phyloP scores from a whole-genome alignment of 129 eudicot species.

The Flaveria bidentis region DNA sequence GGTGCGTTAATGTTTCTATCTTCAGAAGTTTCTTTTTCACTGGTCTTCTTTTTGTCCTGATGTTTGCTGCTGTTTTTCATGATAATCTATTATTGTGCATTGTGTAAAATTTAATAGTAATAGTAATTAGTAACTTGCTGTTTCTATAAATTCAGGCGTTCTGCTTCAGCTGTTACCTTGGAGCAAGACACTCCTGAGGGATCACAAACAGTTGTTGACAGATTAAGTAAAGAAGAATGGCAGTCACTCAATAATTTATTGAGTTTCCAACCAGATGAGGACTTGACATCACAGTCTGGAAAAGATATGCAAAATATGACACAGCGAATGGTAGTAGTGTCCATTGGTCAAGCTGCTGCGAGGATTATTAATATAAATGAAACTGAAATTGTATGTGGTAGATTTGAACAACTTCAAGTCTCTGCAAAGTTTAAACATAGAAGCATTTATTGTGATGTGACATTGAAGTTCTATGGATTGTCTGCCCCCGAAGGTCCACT shows the following conservation, averaged over 20 bases:
- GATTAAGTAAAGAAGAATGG: constrained; percentile 96
- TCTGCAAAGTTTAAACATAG: constrained; percentile 80
- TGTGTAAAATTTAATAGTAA: constrained; percentile 16
- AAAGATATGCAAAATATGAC: constrained; percentile 81
- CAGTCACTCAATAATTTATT: constrained; percentile 84
- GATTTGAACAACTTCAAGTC: constrained; percentile 86
- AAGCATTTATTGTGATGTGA: constrained; percentile 79
- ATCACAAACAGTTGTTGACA: constrained; percentile 48
- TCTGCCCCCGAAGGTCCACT: constrained; percentile 96
- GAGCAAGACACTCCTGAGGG: constrained; percentile 53
- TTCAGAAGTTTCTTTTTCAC: constrained; percentile 1
- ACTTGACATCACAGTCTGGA: constrained; percentile 53
- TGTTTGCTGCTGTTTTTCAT: constrained; percentile 13
- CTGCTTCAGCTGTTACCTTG: constrained; percentile 47
- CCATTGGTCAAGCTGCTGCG: constrained; percentile 87
- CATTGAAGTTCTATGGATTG: constrained; percentile 79
- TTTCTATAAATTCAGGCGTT: constrained; percentile 54
- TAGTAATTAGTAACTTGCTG: neutral
- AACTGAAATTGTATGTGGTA: constrained; percentile 86
- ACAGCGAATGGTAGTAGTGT: constrained; percentile 64
- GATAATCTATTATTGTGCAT: constrained; percentile 12
- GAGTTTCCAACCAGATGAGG: constrained; percentile 93
- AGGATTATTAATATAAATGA: constrained; percentile 61
- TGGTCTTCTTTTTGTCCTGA: neutral
- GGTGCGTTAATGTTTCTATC: constrained; percentile 49